Percentiles rank a stretch among this genome's conserved stretches.
phyloP scores from a whole-genome alignment of 106 monocot genomes.

The Triglochin maritima region DNA sequence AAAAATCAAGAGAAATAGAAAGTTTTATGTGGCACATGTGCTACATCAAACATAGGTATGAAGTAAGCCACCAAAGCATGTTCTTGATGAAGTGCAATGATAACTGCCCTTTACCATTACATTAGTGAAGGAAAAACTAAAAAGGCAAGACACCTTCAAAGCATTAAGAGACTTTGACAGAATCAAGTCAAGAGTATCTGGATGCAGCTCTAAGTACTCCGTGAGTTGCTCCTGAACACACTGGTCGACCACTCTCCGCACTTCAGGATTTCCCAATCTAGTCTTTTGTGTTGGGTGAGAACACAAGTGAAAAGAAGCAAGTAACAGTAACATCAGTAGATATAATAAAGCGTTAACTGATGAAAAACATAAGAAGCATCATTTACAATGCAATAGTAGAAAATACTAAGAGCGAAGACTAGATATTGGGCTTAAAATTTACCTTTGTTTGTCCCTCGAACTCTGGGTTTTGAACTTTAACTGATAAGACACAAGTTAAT shows the following conservation, averaged over 20 bases:
- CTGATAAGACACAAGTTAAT: slow-evolving; percentile 83
- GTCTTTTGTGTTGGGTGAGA: slow-evolving; percentile 38
- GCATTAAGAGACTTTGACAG: slow-evolving; percentile 95
- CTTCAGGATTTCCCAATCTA: slow-evolving; percentile 96
- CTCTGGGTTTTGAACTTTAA: slow-evolving; percentile 90
- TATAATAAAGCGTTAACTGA: neutral
- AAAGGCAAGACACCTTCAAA: slow-evolving; percentile 49
- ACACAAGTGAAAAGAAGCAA: neutral
- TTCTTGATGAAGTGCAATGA: no score
- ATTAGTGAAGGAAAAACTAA: neutral
- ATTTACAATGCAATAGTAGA: slow-evolving; percentile 1
- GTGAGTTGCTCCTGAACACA: slow-evolving; percentile 86
- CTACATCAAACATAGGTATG: no score
- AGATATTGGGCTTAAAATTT: neutral
- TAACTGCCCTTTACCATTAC: no score
- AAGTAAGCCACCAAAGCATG: no score
- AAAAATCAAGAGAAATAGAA: no score
- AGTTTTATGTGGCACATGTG: no score
- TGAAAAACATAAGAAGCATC: neutral
- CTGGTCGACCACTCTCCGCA: slow-evolving; percentile 84
- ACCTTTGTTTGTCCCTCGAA: slow-evolving; percentile 99
- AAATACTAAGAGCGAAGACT: neutral
- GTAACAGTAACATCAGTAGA: neutral
- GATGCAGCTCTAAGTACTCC: slow-evolving; percentile 91
- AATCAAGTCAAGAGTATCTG: slow-evolving; percentile 59